Conservation (phyloP, 2,329 filamentous ascomycete species). For the Neonectria hederae region DNA sequence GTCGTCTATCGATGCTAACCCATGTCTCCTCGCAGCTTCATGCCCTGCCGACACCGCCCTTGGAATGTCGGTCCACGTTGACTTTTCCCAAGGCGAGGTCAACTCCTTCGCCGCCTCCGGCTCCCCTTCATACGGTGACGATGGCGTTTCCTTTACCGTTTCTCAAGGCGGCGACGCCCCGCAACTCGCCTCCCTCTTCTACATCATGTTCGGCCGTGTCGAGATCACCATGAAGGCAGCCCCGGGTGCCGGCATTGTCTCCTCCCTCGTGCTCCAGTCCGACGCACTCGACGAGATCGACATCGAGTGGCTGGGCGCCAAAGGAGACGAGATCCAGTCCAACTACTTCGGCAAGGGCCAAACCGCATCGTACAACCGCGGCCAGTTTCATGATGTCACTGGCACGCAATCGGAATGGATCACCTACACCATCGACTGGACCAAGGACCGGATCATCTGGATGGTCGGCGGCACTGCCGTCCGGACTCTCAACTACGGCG, state of each 20-base stretch:
- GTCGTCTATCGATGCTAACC: slow-evolving; percentile 14
- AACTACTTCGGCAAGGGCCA: slow-evolving; percentile 98
- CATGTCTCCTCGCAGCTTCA: slow-evolving; percentile 49
- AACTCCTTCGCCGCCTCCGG: slow-evolving; percentile 80
- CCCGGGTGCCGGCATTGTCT: slow-evolving; percentile 90
- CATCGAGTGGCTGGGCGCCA: slow-evolving; percentile 91
- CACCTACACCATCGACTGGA: slow-evolving; percentile 95
- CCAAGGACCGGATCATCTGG: slow-evolving; percentile 84
- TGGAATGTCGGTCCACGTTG: slow-evolving; percentile 81
- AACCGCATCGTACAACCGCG: slow-evolving; percentile 86
- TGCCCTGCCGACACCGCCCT: slow-evolving; percentile 84
- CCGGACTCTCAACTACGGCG: slow-evolving; percentile 75
- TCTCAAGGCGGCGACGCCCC: slow-evolving; percentile 82
- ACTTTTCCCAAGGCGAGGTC: slow-evolving; percentile 82
- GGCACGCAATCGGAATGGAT: slow-evolving; percentile 80
- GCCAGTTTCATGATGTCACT: slow-evolving; percentile 75
- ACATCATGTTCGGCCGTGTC: slow-evolving; percentile 98
- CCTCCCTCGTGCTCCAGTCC: slow-evolving; percentile 89
- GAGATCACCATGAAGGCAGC: slow-evolving; percentile 87
- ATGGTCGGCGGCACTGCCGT: slow-evolving; percentile 81
- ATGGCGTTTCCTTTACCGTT: slow-evolving; percentile 86
- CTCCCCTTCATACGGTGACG: slow-evolving; percentile 74
- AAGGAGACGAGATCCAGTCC: slow-evolving; percentile 81
- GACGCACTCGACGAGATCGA: slow-evolving; percentile 96
- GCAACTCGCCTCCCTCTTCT: slow-evolving; percentile 88